phyloP scores from a whole-genome alignment of 192 early-diverging fungal genomes.

The Rhizoclosmatium globosum region DNA sequence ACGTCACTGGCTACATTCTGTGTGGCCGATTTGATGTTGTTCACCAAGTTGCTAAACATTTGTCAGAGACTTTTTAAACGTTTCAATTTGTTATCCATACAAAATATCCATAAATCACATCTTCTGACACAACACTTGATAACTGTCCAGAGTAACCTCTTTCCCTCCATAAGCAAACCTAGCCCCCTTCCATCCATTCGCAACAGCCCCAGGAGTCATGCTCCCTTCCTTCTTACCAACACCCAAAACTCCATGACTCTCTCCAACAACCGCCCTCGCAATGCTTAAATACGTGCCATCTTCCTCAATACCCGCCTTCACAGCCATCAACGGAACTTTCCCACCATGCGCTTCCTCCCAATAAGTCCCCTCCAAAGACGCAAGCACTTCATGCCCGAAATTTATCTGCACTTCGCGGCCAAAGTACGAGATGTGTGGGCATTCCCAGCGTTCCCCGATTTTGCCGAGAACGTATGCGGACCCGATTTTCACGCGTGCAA shows the following conservation, averaged over 20 bases:
- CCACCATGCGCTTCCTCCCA: slow-evolving; percentile 12
- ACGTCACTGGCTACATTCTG: not conserved
- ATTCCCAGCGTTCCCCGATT: not conserved
- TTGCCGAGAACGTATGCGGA: slow-evolving; percentile 18
- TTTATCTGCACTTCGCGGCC: slow-evolving; percentile 26
- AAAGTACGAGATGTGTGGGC: slow-evolving; percentile 21
- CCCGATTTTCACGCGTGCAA: slow-evolving; percentile 39
- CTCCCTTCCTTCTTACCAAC: slow-evolving; percentile 1
- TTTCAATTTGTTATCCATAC: no score
- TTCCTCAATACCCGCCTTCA: slow-evolving; percentile 11
- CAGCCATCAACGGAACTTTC: no score
- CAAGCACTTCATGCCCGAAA: slow-evolving; percentile 28
- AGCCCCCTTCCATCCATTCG: not conserved
- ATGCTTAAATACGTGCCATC: slow-evolving; percentile 29
- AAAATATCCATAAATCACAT: not conserved
- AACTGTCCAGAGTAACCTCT: slow-evolving; percentile 5
- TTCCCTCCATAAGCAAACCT: not conserved
- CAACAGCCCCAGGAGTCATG: slow-evolving; percentile 17
- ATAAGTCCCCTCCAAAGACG: not conserved
- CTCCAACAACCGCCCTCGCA: slow-evolving; percentile 23
- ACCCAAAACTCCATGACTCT: slow-evolving; percentile 4
- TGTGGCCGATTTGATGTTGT: not conserved
- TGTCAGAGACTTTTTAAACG: no score
- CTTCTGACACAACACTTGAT: slow-evolving; percentile 20
- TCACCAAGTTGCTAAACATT: not conserved